Conservation (phyloP, 2,329 filamentous ascomycete genomes). For the Phialemoniopsis sp. region DNA sequence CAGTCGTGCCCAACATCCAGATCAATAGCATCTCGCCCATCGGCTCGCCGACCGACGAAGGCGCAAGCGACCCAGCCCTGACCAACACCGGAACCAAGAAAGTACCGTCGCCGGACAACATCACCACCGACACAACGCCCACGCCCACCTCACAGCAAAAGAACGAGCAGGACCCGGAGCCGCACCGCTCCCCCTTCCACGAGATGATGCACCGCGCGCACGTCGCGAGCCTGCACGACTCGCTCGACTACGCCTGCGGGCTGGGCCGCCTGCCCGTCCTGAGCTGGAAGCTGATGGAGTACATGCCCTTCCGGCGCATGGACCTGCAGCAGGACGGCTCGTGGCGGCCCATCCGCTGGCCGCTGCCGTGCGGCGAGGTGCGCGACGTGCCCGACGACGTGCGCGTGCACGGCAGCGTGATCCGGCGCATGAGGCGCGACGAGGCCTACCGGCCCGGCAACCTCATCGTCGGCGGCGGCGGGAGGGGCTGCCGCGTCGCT, state of each 20-base stretch:
- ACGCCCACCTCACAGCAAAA: constrained; percentile 3
- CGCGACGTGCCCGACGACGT: constrained; percentile 70
- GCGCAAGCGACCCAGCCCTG: constrained; percentile 4
- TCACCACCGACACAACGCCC: constrained; percentile 2
- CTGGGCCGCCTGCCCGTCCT: constrained; percentile 51
- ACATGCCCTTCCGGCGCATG: constrained; percentile 76
- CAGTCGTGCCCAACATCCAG: constrained; percentile 23
- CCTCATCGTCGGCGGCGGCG: constrained; percentile 74
- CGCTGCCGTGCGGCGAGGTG: constrained; percentile 71
- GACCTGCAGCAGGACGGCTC: constrained; percentile 68
- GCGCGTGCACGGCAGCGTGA: constrained; percentile 69
- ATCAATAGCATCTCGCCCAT: constrained; percentile 23
- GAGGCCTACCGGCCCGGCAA: constrained; percentile 70
- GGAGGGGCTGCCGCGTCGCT: constrained; percentile 61
- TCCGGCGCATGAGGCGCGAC: constrained; percentile 65
- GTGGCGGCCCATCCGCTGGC: constrained; percentile 80
- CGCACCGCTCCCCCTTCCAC: constrained; percentile 46
- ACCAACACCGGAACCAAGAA: background rate
- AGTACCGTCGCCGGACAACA: constrained; percentile 10
- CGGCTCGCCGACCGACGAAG: constrained; percentile 2
- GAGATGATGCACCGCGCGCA: constrained; percentile 55
- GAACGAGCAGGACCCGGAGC: constrained; percentile 6
- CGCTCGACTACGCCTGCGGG: constrained; percentile 60
- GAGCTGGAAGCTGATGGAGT: constrained; percentile 77
- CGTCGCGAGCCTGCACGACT: constrained; percentile 62